Base-by-base conservation (phyloP, 2,329 filamentous ascomycete genomes). In the Aspergillus floridensis region DNA sequence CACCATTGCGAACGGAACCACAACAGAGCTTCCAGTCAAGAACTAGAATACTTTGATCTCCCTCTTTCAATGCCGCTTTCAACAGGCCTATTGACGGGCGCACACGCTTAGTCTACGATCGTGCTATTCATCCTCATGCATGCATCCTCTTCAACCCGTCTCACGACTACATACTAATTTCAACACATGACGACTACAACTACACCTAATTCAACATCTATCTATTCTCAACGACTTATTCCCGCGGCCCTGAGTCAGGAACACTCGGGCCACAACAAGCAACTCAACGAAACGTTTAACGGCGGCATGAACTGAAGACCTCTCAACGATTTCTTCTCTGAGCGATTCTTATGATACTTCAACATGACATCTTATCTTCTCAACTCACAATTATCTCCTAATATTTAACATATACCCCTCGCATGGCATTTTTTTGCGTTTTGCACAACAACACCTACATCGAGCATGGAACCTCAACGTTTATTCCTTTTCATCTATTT, bases 301-400 rank as follows among this genome's bases (percentile, higher is more conserved):
- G 72, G 70, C 72, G 71, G 71, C 67, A 75, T 67, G 72, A 74
- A 50, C 63, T 71, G 72, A 75, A 74, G 72, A 74, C 70, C 69
- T 74, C 72, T 75, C 72, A 75, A 75, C 73, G 71, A 75, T 71
- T 74, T 73, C 70, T 74, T 75, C 71, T 61, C 68, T 69, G 66
- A 73, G 71, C 71, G 71, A 73, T 73, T 63, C 66, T 70, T 68
- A 64, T 44, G 38, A 44, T 60, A 72, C 70, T 75, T 75, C 72
- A 74, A 75, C 73, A 74, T 72, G 59, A 61, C 59, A 57, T 61
- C 63, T 63, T 63, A 65, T 65, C 64, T 66, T 58, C 53, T 62
- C 63, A 60, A 60, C 38, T 44, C 38, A 44, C 38, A 19, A 19
- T n/a, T 16, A 44, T 44, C 38, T 44, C 38, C 16, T 35, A 44